Evolutionary conservation across 352 stramenopile species (phyloP), one percentile per base, ranked within the genome.

Genomic region (Phytophthora colocasiae): DNA sequence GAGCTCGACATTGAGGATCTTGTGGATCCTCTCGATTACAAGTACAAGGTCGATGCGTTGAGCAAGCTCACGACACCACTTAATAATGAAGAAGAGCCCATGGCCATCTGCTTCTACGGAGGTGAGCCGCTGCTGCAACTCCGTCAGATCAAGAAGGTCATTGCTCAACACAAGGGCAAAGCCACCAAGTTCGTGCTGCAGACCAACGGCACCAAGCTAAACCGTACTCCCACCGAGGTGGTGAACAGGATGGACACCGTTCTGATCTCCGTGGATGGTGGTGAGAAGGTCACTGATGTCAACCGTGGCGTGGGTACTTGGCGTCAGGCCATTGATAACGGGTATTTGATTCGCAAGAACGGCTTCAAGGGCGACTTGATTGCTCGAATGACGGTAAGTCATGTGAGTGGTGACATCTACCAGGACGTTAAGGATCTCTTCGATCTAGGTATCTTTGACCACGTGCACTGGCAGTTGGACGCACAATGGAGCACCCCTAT

Each of bases 381-480:
- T 46, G 71, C 71, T 24, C 67, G 71, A 4, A 77, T 80, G 71
- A 80, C 71, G 22, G 71, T 80, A 31, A 75, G 62, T 19, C 58
- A 66, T 29, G 58, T 71, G 54, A 58, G 57, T 7, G 71, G 71
- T 19, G 63, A 80, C 34, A 75, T 80, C 51, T 80, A 72, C 55
- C 66, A 77, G 19, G 71, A 80, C 11, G 67, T 80, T 19, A 80
- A 71, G 53, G 64, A 77, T 46, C 63, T 78, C 6, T 61, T 78
- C 22, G 51, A 72, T 38, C 46, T 71, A 15, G 47, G 44, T 6
- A 53, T 73, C 39, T 80, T 80, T 48, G 58, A 71, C 32, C 71
- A 80, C 52, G 71, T 77, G 31, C 71, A 80, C 64, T 80, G 71
- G 71, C 71, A 80, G 36, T 31, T 80, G 36, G 71, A 80, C 34